Percentiles rank a stretch among this genome's conserved stretches.
Evolutionary conservation across 306 rosid species (phyloP).

Genomic region (Prunus persica): DNA sequence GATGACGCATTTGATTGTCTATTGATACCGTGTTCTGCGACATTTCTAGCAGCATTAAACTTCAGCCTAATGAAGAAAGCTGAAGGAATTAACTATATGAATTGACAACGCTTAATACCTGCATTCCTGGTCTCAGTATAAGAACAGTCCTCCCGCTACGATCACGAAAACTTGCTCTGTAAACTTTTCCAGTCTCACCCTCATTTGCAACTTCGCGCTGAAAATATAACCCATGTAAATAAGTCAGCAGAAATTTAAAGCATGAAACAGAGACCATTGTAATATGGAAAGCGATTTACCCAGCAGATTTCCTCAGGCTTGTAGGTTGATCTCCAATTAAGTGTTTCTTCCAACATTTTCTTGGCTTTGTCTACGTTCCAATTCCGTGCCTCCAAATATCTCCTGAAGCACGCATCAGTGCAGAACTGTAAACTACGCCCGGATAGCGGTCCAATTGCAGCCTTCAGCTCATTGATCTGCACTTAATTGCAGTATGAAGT

Average conservation of each 20-base stretch:
- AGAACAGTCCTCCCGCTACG: constrained; percentile 55
- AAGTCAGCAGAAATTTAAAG: not conserved
- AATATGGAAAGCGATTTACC: constrained; percentile 19
- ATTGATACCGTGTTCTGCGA: constrained; percentile 61
- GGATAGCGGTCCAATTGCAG: constrained; percentile 55
- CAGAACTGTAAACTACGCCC: constrained; percentile 35
- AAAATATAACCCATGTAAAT: not conserved
- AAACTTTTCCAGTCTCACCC: constrained; percentile 68
- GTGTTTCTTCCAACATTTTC: constrained; percentile 74
- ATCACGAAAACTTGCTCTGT: constrained; percentile 71
- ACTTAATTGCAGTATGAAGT: not conserved
- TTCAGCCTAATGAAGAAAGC: not conserved
- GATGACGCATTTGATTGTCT: constrained; percentile 72
- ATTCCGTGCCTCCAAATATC: constrained; percentile 46
- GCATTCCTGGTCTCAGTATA: constrained; percentile 48
- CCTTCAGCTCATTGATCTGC: constrained; percentile 68
- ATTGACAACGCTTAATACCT: constrained; percentile 24
- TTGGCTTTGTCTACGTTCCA: constrained; percentile 52
- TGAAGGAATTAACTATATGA: not conserved
- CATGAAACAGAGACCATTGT: not conserved
- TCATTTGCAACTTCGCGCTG: constrained; percentile 47
- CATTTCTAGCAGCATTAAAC: constrained; percentile 20
- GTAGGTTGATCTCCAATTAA: constrained; percentile 65
- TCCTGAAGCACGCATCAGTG: constrained; percentile 42
- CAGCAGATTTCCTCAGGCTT: constrained; percentile 61